Percentiles rank a stretch among this genome's conserved stretches.
phyloP scores from a whole-genome alignment of 345 rosid genomes.

The Salix purpurea region DNA sequence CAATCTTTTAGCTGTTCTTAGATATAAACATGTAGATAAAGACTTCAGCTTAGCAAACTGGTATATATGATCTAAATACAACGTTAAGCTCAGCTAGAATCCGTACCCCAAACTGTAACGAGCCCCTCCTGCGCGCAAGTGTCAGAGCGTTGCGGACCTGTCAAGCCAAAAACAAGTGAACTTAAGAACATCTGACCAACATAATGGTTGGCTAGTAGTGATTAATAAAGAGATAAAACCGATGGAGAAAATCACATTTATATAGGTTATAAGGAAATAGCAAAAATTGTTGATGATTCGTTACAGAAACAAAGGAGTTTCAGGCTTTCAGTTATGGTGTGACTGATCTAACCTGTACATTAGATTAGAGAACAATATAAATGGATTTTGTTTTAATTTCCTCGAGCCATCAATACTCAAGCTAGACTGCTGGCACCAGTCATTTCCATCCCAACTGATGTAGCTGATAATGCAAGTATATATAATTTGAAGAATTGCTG shows the following conservation, averaged over 20 bases:
- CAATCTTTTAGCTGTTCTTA: not conserved
- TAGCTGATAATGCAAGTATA: not conserved
- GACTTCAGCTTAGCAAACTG: not conserved
- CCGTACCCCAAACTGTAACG: constrained; percentile 17
- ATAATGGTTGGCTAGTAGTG: not conserved
- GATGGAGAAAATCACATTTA: not conserved
- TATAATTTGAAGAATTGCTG: not conserved
- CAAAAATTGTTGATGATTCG: too few relatives aligned
- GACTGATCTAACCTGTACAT: not conserved
- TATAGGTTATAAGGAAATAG: too few relatives aligned
- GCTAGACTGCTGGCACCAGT: not conserved
- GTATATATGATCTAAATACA: not conserved
- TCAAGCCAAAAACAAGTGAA: not conserved
- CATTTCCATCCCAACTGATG: not conserved
- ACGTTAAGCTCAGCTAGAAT: not conserved
- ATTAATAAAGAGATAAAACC: not conserved
- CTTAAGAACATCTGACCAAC: not conserved
- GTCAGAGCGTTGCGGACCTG: constrained; percentile 26
- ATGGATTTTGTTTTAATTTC: not conserved
- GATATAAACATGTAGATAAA: not conserved
- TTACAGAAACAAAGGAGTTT: too few relatives aligned
- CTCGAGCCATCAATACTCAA: not conserved
- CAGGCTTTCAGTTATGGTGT: not conserved
- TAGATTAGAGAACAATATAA: too few relatives aligned
- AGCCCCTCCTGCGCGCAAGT: constrained; percentile 12